These are phyloP conservation scores for Talaromyces piceae DNA, from an alignment of 2,329 filamentous ascomycete species.

Conservation along the genomic window DNA sequence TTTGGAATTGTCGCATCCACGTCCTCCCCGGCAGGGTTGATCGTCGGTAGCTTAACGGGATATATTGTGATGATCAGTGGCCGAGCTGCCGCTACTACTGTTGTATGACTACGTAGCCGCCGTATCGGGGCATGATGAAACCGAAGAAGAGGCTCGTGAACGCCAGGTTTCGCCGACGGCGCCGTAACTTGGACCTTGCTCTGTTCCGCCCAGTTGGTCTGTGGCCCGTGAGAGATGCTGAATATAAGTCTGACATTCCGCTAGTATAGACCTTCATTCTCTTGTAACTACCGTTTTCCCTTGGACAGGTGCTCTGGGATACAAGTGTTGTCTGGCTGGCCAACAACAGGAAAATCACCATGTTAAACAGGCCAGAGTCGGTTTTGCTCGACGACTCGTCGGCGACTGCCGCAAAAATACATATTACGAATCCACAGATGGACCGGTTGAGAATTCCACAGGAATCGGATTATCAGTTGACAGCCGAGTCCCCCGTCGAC, in stretches of 20 bases:
- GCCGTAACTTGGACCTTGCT: neutral
- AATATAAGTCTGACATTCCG: neutral
- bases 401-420: neutral
- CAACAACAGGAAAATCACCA: neutral
- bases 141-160: neutral
- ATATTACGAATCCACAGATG: neutral
- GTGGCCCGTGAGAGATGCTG: neutral
- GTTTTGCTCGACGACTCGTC: neutral
- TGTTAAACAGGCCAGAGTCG: neutral
- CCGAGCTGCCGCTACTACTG: neutral
- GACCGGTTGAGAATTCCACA: neutral
- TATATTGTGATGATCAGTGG: neutral
- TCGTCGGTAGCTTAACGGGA: neutral
- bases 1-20: neutral
- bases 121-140: neutral
- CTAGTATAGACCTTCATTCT: neutral
- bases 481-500: conserved; percentile 7
- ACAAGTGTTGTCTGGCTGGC: neutral
- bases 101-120: neutral
- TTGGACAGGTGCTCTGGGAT: neutral
- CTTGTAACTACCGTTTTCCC: neutral
- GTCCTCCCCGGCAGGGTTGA: neutral
- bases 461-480: neutral
- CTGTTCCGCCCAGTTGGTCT: too few species aligned
- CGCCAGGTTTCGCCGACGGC: too few species aligned